phyloP scores from a whole-genome alignment of 331 rosid species.

The Dryas integrifolia region DNA sequence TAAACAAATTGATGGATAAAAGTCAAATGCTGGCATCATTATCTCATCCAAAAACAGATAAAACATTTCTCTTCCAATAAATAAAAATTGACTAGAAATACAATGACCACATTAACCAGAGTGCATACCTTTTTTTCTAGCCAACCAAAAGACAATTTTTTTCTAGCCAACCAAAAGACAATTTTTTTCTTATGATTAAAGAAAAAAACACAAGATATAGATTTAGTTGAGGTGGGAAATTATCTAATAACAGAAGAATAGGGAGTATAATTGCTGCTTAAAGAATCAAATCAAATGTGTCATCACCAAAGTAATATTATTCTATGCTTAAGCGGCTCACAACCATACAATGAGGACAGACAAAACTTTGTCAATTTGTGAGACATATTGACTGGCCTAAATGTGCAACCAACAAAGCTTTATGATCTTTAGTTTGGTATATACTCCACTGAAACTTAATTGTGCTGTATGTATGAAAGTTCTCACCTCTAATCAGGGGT shows the following conservation, averaged over 20 bases:
- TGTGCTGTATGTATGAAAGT: neutral
- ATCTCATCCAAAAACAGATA: neutral
- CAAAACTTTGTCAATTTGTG: slow-evolving; percentile 18
- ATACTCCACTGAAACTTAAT: slow-evolving; percentile 20
- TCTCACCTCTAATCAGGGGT: slow-evolving; percentile 2
- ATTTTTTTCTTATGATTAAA: neutral
- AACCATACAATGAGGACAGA: slow-evolving; percentile 19
- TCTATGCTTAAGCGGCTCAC: slow-evolving; percentile 12
- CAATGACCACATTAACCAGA: neutral
- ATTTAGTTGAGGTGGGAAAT: neutral
- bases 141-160: neutral
- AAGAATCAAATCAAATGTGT: too few relatives aligned
- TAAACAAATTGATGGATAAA: neutral
- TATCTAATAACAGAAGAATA: too few relatives aligned
- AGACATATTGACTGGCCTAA: slow-evolving; percentile 18
- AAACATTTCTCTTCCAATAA: neutral
- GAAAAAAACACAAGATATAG: neutral
- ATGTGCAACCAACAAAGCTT: neutral
- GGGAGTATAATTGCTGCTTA: too few relatives aligned
- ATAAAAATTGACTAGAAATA: neutral
- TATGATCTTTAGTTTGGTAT: slow-evolving; percentile 6
- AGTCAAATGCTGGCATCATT: slow-evolving; percentile 4
- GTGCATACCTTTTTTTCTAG: neutral
- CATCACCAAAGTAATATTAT: neutral
- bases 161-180: neutral